Evolutionary conservation across 2,329 filamentous ascomycete species (phyloP).

Genomic region (Sporothrix pallida): DNA sequence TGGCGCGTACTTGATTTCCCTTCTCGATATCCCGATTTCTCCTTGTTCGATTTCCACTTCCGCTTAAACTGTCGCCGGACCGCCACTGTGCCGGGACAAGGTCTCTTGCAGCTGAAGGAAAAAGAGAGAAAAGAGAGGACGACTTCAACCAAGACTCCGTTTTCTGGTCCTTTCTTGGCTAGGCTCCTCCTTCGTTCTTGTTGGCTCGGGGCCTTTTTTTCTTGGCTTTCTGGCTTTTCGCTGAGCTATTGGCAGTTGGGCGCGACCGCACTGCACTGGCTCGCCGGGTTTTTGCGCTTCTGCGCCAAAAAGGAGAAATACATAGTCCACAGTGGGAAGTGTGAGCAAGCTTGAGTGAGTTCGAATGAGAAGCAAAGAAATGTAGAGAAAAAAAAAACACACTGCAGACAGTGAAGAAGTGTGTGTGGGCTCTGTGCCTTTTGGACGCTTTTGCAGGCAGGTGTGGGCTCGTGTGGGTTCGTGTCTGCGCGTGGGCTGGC

Average conservation of each 20-base stretch:
- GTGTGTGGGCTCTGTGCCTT: conserved; percentile 14
- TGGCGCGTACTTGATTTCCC: background rate
- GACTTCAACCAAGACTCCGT: no score
- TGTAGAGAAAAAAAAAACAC: no score
- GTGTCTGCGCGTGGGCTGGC: background rate
- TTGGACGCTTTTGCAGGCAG: background rate
- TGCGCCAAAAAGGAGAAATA: background rate
- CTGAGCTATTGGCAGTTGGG: background rate
- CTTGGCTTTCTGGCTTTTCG: background rate
- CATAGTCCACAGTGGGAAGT: background rate
- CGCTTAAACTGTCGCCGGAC: background rate
- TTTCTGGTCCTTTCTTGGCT: conserved; percentile 1
- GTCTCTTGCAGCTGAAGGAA: background rate
- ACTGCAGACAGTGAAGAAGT: background rate
- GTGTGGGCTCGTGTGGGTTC: conserved; percentile 25
- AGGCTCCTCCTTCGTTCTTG: conserved; percentile 14
- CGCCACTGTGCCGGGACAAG: background rate
- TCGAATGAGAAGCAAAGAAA: background rate
- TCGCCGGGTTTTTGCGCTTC: background rate
- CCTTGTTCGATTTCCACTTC: background rate
- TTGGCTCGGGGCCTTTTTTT: background rate
- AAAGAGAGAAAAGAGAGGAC: no score
- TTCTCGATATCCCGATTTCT: background rate
- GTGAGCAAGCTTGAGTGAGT: conserved; percentile 18
- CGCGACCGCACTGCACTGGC: no score